Base-by-base conservation (phyloP, 129 eudicot genomes). In the Glebionis coronaria region DNA sequence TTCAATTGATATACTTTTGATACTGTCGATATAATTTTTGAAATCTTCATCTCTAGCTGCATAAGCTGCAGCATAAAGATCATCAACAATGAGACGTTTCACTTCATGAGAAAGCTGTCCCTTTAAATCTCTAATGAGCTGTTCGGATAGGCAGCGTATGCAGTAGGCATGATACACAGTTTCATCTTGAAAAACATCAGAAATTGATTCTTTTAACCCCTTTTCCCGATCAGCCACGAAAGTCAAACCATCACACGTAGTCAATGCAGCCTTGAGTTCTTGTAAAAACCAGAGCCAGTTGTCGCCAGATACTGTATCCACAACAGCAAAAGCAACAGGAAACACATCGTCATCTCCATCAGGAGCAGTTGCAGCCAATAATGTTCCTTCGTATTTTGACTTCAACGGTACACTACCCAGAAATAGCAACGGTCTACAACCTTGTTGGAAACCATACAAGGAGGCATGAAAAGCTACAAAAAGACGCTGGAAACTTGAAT, bases 281-380 rank as follows among this genome's bases (percentile, higher is more conserved):
- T 80, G 76, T 52, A 88, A 65, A 68, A 92, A 92, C 98, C 98
- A 92, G 59, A 49, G 83, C 98, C 98, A 92, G 77, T 86, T 92
- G 18, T 86, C 89, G 70, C 76, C 87, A 1, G 95, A 81, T 65
- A 86, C 86, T 1, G 82, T n/a, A 59, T 86, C 95, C 15, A 92
- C 96, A 31, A 92, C 88, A 19, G 98, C 98, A 77, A 92, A 92
- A 42, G 98, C 98, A 64, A 92, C 96, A 9, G 98, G 98, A 73
- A 92, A 86, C 25, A 84, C 90, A 3, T 80, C 87, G 71, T 92
- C 98, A 71, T 92, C 78, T 5, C 91, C 96, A 69, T 92, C 98
- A 16, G 90, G 86, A 63, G 91, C 95, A 29, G 94, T 92, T 47
- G 98, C 96, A 20, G 91, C 91, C 80, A 88, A 76, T 59, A 92